Base-by-base conservation (phyloP, 208 protist genomes). In the Herpetomonas tarakana region DNA sequence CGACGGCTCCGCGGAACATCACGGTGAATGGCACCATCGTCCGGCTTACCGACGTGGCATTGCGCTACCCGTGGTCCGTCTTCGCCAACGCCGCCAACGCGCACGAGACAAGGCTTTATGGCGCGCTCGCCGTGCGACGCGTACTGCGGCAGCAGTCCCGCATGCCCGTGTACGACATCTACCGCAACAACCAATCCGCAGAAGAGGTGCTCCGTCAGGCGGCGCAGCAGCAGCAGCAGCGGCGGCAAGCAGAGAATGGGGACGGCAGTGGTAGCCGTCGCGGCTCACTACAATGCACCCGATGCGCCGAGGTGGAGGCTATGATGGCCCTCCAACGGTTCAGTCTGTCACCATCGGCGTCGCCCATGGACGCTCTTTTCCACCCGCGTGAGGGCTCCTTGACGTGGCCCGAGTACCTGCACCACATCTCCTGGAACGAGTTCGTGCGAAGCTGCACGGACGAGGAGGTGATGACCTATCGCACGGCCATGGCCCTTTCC, bases 391-490 rank as follows among this genome's bases (percentile, higher is more conserved):
- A 77, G 6, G 79, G 79, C 39, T 30, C 78, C n/a, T 3, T 93
- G 35, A 88, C 78, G 12, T 88, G 79, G 76, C 61, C 68, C 3
- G 83, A 93, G 67, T 86, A 82, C 27, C 57, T 67, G 2, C 87
- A 93, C 45, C 87, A 93, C 58, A 53, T 91, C 9, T 74, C 77
- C 28, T 93, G 87, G 83, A 68, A 64, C 25, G 83, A 91, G 62
- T 85, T 93, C 65, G 66, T 79, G 21, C 52, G 68, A 21, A 77
- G 81, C 65, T 91, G 81, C 58, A 78, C 71, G 0, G 65, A 71
- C 27, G 58, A 71, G 0, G 83, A 93, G 55, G 62, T 93, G 9
- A 54, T 58, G 52, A 25, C 46, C 22, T 80, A 91, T 52, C 77
- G 64, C 0, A 47, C 65, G 3, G 38, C 81, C 2, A 65, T 88